These are phyloP conservation scores for Fonsecaea monophora DNA, from an alignment of 2,329 filamentous ascomycete species.

Conservation along the genomic window DNA sequence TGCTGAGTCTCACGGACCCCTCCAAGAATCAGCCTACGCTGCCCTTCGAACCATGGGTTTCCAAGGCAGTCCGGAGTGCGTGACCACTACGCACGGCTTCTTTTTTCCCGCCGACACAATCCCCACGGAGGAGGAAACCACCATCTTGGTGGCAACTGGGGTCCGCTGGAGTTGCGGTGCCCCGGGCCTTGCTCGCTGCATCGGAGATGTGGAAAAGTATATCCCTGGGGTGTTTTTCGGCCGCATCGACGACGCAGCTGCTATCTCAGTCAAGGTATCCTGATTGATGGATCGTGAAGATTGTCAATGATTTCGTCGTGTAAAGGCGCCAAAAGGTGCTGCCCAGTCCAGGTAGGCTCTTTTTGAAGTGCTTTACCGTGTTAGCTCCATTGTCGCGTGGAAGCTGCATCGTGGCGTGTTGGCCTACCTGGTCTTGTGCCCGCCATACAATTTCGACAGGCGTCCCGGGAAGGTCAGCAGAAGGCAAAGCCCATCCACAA, in stretches of 20 bases:
- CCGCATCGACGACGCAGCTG: constrained; percentile 6
- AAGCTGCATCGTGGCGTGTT: no score
- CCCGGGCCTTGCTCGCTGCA: constrained; percentile 8
- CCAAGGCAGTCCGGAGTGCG: constrained; percentile 11
- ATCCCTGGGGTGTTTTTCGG: constrained; percentile 18
- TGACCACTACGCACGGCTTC: constrained; percentile 5
- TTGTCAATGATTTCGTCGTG: neutral
- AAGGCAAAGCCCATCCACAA: no score
- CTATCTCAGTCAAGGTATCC: constrained; percentile 10
- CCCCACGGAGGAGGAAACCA: neutral
- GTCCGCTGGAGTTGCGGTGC: constrained; percentile 16
- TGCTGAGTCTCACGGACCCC: neutral
- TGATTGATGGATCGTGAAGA: neutral
- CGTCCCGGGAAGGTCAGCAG: no score
- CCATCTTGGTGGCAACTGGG: constrained; percentile 8
- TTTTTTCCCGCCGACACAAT: constrained; percentile 10
- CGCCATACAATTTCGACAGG: no score
- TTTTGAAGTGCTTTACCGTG: no score
- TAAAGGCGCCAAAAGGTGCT: neutral
- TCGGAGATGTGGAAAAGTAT: neutral
- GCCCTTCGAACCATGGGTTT: constrained; percentile 18
- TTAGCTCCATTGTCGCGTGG: no score
- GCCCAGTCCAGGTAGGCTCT: no score
- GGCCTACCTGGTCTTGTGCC: no score
- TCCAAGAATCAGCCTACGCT: constrained; percentile 6